Conservation (phyloP, 164 flowering plant species). For the Dillenia turbinata region DNA sequence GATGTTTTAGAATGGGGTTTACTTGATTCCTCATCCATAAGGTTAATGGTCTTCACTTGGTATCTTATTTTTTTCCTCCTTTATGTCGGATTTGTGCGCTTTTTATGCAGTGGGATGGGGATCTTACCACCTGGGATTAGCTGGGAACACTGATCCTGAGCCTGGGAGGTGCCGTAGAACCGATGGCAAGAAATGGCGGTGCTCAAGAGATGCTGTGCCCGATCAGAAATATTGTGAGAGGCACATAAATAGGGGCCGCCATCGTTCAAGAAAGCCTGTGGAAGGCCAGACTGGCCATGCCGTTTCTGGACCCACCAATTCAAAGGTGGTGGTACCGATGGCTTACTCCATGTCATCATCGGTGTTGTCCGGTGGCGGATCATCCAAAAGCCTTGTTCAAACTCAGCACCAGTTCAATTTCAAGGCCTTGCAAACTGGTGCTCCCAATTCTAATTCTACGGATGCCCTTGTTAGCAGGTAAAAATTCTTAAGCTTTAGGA, state of each 20-base stretch:
- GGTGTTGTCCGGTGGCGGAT: constrained; percentile 28
- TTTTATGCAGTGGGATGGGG: constrained; percentile 76
- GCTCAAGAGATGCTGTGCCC: constrained; percentile 88
- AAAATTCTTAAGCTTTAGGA: neutral
- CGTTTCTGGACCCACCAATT: constrained; percentile 42
- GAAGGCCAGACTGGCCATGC: constrained; percentile 91
- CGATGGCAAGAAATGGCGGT: constrained; percentile 99
- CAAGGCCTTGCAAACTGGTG: constrained; percentile 28
- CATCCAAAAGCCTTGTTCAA: constrained; percentile 35
- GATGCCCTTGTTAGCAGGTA: constrained; percentile 44
- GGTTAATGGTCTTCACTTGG: no score
- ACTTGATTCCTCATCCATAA: no score
- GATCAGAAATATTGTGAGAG: constrained; percentile 96
- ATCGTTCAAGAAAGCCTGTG: constrained; percentile 99
- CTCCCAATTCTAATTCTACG: constrained; percentile 21
- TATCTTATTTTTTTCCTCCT: no score
- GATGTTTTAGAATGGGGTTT: no score
- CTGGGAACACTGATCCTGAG: constrained; percentile 82
- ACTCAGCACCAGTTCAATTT: constrained; percentile 39
- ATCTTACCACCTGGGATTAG: constrained; percentile 74
- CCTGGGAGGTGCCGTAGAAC: constrained; percentile 96
- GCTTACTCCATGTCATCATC: constrained; percentile 35
- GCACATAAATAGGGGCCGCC: constrained; percentile 95
- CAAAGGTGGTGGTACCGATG: constrained; percentile 29
- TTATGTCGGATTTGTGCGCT: no score